Base-by-base conservation (phyloP, 164 flowering plant species). In the Nymphaea thermarum region DNA sequence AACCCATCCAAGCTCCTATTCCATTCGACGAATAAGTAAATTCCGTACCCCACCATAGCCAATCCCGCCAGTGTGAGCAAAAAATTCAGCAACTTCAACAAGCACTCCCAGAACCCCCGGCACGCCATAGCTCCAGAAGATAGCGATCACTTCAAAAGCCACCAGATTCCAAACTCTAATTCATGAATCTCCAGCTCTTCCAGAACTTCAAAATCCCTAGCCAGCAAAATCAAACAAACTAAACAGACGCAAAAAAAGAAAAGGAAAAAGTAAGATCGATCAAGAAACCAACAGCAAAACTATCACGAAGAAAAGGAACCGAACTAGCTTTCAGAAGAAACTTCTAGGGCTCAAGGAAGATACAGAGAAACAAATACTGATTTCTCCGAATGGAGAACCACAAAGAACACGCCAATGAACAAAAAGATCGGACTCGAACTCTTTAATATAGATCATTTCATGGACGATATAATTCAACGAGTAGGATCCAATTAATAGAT, bases 11-110 rank as follows among this genome's bases (percentile, higher is more conserved):
- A 70, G 42, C 41, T 10, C 55, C 72, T 78, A 66, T 68, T 76
- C 76, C 83, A 93, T 73, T 81, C 85, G 43, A 91, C 87, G 65
- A 86, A 82, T 75, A 93, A 79, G 84, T 93, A 93, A 68, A 93
- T 85, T 59, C 97, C 98, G 78, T 93, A 91, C 2, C 97, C 98
- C 69, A 93, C 77, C 93, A 93, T 89, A 11, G 93, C 91, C 74
- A 93, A 75, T 18, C 98, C 98, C 25, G 68, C 81, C 36, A 93
- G 77, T 47, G 91, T 83, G 74, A 93, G 63, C 74, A 93, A 65
- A 66, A 93, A 86, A 80, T 93, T 93, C 61, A 93, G 72, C 44
- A 91, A 84, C 89, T 89, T 93, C 84, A 93, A 76, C 44, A 91
- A 65, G 72, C 94, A 93, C 74, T 85, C 95, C 80, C 75, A 80